These are phyloP conservation scores for Irpex rosettiformis DNA, from an alignment of 1,284 basidiomycete species.

Conservation along the genomic window DNA sequence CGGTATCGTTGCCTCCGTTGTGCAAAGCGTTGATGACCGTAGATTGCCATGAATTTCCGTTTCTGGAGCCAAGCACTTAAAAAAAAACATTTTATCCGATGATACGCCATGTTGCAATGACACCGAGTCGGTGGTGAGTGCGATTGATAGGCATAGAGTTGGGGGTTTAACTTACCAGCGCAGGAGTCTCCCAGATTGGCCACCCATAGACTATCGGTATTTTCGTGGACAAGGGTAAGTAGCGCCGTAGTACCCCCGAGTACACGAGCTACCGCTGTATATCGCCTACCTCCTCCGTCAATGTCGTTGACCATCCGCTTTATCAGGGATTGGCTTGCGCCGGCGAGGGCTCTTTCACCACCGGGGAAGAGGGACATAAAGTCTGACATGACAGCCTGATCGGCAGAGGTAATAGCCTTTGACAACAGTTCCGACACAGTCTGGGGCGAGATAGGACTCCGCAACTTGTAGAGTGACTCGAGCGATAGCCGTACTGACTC, in stretches of 20 bases:
- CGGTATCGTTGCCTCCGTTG: conserved; percentile 47
- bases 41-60: conserved; percentile 38
- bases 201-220: conserved; percentile 52
- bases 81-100: conserved; percentile 1
- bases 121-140: background rate
- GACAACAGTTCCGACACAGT: conserved; percentile 41
- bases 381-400: conserved; percentile 40
- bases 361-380: conserved; percentile 44
- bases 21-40: conserved; percentile 49
- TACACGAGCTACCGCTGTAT: conserved; percentile 39
- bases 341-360: conserved; percentile 22
- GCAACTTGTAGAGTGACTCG: conserved; percentile 33
- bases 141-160: background rate
- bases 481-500: conserved; percentile 41
- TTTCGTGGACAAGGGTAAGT: conserved; percentile 51
- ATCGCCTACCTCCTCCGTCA: conserved; percentile 22
- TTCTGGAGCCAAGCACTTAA: conserved; percentile 42
- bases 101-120: background rate
- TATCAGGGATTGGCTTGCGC: conserved; percentile 24
- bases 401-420: conserved; percentile 38
- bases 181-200: conserved; percentile 66
- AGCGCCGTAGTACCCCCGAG: conserved; percentile 64
- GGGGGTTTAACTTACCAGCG: conserved; percentile 41
- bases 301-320: conserved; percentile 25
- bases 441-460: conserved; percentile 28